Conservation (phyloP, 148 eudicot species). For the Cornus kousa region DNA sequence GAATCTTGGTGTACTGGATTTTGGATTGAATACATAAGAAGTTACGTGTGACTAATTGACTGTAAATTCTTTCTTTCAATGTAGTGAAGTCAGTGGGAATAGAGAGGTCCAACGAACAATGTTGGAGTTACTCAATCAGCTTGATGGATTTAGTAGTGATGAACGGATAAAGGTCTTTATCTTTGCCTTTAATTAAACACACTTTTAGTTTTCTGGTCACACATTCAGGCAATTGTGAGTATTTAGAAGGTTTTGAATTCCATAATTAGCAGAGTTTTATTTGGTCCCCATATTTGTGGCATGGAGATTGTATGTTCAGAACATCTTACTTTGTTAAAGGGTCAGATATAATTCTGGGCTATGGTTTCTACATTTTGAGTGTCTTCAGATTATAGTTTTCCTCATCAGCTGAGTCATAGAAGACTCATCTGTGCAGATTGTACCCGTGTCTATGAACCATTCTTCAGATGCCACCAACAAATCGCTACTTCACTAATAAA, state of each 20-base stretch:
- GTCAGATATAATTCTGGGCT: background rate
- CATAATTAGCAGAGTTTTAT: background rate
- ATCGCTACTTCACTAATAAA: too few species aligned
- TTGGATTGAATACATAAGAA: background rate
- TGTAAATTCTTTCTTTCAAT: conserved; percentile 5
- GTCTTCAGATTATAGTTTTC: background rate
- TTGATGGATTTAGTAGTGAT: conserved; percentile 98
- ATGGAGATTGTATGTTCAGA: background rate
- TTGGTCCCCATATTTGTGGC: background rate
- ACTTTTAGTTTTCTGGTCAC: background rate
- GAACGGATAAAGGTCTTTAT: conserved; percentile 90
- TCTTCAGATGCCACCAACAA: too few species aligned
- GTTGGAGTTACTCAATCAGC: conserved; percentile 92
- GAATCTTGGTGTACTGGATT: background rate
- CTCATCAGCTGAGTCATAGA: too few species aligned
- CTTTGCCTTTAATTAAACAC: too few species aligned
- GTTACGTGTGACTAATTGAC: background rate
- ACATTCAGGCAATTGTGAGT: background rate
- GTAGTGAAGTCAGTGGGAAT: conserved; percentile 98
- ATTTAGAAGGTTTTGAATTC: background rate
- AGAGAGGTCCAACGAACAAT: conserved; percentile 96
- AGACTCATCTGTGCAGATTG: too few species aligned
- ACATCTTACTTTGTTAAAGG: background rate
- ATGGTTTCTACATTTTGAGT: background rate
- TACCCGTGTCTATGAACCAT: too few species aligned